These are phyloP conservation scores for Geotrichum cucujoidarum DNA, from an alignment of 1,139 yeast species.

Conservation along the genomic window DNA sequence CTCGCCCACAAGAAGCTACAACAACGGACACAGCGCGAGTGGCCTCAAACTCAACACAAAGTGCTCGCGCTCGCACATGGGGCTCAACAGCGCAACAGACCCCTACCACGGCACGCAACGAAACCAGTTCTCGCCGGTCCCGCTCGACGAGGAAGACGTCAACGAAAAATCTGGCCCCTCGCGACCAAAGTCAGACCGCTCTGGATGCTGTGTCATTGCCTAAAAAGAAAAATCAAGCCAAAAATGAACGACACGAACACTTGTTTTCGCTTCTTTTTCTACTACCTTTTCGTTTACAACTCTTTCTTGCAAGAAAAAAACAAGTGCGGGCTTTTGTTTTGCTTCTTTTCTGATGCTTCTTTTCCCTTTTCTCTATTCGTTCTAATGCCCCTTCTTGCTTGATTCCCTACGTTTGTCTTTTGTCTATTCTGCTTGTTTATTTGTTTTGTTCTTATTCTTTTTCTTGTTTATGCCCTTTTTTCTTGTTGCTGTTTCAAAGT, in stretches of 20 bases:
- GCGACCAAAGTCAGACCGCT: neutral
- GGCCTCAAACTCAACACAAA: conserved; percentile 1
- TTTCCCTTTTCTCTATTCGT: too few relatives aligned
- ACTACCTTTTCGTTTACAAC: neutral
- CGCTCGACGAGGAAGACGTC: neutral
- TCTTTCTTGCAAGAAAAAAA: neutral
- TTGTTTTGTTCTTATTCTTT: neutral
- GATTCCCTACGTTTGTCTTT: too few relatives aligned
- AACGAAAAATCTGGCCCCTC: neutral
- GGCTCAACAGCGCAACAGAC: neutral
- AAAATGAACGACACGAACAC: neutral
- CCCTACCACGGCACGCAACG: neutral
- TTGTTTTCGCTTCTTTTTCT: neutral
- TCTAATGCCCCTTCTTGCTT: too few relatives aligned
- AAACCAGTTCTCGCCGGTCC: neutral
- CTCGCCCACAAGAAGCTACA: neutral
- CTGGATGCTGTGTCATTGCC: conserved; percentile 1
- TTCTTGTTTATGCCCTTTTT: neutral
- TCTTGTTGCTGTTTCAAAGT: too few relatives aligned
- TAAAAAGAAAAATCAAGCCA: neutral
- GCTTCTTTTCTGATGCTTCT: neutral
- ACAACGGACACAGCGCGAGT: neutral
- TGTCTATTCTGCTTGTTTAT: too few relatives aligned
- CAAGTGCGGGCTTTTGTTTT: neutral
- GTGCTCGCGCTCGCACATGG: neutral